phyloP scores from a whole-genome alignment of 2,329 filamentous ascomycete genomes.

The Dactylellina sp. region DNA sequence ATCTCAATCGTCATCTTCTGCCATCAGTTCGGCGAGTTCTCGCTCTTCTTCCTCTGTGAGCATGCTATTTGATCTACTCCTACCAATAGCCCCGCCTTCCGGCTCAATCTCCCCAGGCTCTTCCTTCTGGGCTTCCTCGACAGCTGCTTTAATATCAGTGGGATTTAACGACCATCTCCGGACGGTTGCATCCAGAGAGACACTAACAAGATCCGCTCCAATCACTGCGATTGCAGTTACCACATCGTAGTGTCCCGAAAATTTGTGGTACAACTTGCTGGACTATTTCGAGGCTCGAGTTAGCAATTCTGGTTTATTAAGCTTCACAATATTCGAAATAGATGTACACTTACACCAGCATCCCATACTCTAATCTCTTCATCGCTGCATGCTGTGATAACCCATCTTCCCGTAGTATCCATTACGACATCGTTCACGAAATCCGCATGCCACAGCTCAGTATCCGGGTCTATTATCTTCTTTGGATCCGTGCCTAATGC shows the following conservation, averaged over 20 bases:
- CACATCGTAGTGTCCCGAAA: conserved; percentile 91
- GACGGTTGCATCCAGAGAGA: conserved; percentile 89
- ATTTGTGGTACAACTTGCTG: conserved; percentile 78
- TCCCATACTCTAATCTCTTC: conserved; percentile 95
- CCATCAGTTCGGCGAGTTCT: conserved; percentile 91
- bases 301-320: background rate
- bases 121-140: conserved; percentile 40
- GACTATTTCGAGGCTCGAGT: conserved; percentile 64
- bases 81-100: conserved; percentile 66
- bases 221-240: conserved; percentile 82
- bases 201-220: conserved; percentile 74
- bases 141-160: conserved; percentile 70
- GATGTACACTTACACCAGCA: conserved; percentile 64
- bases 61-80: conserved; percentile 65
- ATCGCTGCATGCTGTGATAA: conserved; percentile 88
- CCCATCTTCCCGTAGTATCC: conserved; percentile 76
- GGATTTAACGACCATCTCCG: conserved; percentile 82
- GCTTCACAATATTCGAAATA: background rate
- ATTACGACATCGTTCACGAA: conserved; percentile 87
- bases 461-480: conserved; percentile 56
- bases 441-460: conserved; percentile 78
- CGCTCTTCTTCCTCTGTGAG: conserved; percentile 92
- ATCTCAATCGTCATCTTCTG: conserved; percentile 71
- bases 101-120: conserved; percentile 67
- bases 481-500: conserved; percentile 30